phyloP scores from a whole-genome alignment of 805 yeast genomes.

The Suhomyces prunicola region DNA sequence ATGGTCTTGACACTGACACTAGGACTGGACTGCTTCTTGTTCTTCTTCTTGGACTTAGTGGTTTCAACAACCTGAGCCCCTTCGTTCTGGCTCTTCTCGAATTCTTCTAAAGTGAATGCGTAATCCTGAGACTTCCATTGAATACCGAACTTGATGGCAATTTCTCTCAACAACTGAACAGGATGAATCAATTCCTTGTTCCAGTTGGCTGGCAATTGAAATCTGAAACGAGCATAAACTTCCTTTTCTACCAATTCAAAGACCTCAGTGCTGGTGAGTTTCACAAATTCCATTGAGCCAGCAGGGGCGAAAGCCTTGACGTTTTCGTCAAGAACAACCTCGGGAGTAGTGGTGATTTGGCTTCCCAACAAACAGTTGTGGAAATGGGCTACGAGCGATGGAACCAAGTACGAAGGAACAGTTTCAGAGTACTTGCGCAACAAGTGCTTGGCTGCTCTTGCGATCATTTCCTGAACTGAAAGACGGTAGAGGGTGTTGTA shows the following conservation, averaged over 20 bases:
- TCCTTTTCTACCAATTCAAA: conserved; percentile 46
- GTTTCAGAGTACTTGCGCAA: conserved; percentile 47
- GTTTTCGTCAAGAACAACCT: conserved; percentile 40
- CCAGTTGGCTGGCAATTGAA: conserved; percentile 52
- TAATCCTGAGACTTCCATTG: conserved; percentile 67
- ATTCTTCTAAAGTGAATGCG: conserved; percentile 43
- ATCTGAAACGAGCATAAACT: conserved; percentile 63
- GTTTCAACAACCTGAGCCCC: conserved; percentile 13
- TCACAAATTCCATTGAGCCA: conserved; percentile 39
- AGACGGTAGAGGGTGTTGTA: conserved; percentile 47
- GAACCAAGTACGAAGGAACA: conserved; percentile 53
- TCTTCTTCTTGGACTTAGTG: conserved; percentile 29
- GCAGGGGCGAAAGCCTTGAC: conserved; percentile 41
- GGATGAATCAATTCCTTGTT: conserved; percentile 27
- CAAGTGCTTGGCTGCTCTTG: conserved; percentile 76
- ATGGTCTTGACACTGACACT: conserved; percentile 9
- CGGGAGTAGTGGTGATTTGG: conserved; percentile 38
- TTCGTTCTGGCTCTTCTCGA: conserved; percentile 29
- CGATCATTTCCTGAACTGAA: conserved; percentile 64
- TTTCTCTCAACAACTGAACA: conserved; percentile 59
- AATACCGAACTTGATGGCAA: conserved; percentile 77
- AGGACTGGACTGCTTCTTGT: conserved; percentile 22
- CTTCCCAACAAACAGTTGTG: conserved; percentile 68
- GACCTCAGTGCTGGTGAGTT: conserved; percentile 47
- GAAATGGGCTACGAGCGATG: conserved; percentile 63